These are phyloP conservation scores for Pythium angustatum DNA, from an alignment of 352 stramenopile species.

Conservation along the genomic window DNA sequence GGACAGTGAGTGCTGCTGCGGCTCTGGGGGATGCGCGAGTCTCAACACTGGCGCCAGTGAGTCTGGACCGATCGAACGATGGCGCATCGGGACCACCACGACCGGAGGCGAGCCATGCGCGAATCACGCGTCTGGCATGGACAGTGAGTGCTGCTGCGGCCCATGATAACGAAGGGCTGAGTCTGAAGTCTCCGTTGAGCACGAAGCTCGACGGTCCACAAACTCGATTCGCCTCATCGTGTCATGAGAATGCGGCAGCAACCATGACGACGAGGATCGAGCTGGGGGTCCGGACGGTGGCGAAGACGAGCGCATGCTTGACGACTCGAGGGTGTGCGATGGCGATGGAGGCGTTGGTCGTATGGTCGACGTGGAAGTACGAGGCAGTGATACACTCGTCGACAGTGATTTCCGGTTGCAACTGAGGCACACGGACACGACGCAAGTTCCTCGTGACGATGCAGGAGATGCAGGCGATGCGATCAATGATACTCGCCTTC, in stretches of 20 bases:
- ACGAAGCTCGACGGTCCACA: neutral
- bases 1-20: too few species aligned
- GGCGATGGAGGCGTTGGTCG: neutral
- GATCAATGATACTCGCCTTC: neutral
- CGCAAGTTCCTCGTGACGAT: neutral
- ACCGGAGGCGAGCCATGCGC: neutral
- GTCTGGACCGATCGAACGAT: neutral
- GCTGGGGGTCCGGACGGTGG: neutral
- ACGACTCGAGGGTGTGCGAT: neutral
- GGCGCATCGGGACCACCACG: neutral
- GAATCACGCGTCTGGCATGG: neutral
- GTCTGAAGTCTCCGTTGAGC: neutral
- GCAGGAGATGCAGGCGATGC: neutral
- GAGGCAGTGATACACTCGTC: neutral
- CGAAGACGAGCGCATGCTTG: neutral
- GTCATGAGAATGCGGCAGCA: neutral
- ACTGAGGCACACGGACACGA: neutral
- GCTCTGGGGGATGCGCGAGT: neutral
- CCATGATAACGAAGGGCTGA: neutral
- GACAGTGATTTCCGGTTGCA: neutral
- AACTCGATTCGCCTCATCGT: neutral
- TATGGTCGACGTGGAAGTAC: neutral
- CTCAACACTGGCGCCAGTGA: neutral
- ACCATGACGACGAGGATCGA: neutral
- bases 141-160: neutral